Evolutionary conservation across 495 filamentous ascomycete genomes (phyloP), one percentile per base, ranked within the genome.

Genomic region (Aspergillus bertholletiae): DNA sequence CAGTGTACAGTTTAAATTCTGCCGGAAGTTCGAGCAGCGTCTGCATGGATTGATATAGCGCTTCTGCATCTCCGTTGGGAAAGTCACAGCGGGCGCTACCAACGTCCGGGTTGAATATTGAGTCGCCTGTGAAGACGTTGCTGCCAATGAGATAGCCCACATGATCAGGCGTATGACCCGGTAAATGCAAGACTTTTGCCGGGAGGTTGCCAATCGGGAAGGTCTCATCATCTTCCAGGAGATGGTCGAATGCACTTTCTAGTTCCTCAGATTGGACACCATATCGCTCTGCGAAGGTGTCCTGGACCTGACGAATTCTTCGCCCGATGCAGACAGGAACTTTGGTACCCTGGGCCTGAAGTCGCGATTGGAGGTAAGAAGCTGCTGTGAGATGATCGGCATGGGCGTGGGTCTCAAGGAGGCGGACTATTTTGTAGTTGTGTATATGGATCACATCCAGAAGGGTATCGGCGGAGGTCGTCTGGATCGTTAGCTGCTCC

Each of bases 121-220:
- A 81, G 65, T 85, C 84, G 18, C 83, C 83, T 44, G 72, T 74
- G 65, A 86, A 85, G n/a, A 84, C 67, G 55, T 85, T 84, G 70
- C 77, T 61, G 51, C 81, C 83, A 53, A 86, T 74, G 21, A 64
- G 54, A 58, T 85, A 87, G 0, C 84, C 84, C 17, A 85, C 54
- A 58, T 85, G 83, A 55, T 86, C 83, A 0, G 81, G 81, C 2
- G 82, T 86, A 57, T 86, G 83, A 0, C 83, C 83, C 0, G 83
- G 83, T 1, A 86, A 67, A 62, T 84, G 80, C 1, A 84, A 56
- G 0, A 73, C 79, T 20, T 56, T 72, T 0, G 60, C 78, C 9
- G 63, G 57, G 6, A 86, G n/a, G 1, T 62, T 49, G 0, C 83
- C 84, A 27, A 86, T 68, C 2, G 34, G 2, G 49, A 85, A 84